Evolutionary conservation across 805 yeast species (phyloP), one percentile per base, ranked within the genome.

Genomic region (Zygosaccharomyces kombuchaensis): DNA sequence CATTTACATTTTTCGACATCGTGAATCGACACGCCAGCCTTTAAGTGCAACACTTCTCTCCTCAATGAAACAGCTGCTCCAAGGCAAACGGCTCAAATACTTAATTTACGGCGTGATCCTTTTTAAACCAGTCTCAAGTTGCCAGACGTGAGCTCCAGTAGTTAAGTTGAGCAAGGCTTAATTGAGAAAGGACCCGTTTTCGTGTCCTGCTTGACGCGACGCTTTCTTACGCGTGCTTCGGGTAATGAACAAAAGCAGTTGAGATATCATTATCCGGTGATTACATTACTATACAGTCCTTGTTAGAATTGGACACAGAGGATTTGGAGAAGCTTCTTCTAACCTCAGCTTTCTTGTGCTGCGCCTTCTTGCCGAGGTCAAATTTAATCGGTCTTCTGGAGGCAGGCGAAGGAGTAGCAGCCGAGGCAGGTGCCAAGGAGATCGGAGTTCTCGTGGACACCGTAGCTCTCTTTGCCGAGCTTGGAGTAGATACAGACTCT

Each of bases 201-300:
- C 41, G 41, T 38, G 41, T 38, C 31, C 13, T 17, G 13, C 41
- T 38, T 27, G 37, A 42, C 44, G 45, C 44, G 52, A 35, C 49
- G 49, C 46, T 45, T 45, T 34, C 35, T 19, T 34, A 16, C 23
- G 41, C 23, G 16, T 38, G n/a, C 23, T n/a, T 34, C 44, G 40
- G 38, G 44, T 43, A 43, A 40, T 39, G 12, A 46, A 25, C 31
- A 14, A 29, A 29, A 29, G 3, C 8, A n/a, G 8, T 13, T 29
- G 32, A 29, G 32, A 29, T 29, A 10, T 13, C 32, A 7, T n/a
- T 29, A 29, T 10, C 32, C 10, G 32, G 32, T 19, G 17, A 19
- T 52, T 47, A 55, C 58, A 55, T 55, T 29, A 55, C 44, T 34
- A 52, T 34, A 46, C 58, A 55, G 34, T 53, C 58, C 25, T 55